Percentiles rank a stretch among this genome's conserved stretches.
Conservation (phyloP, 371 early-diverging fungal species). For the Haplosporangium sp. region DNA sequence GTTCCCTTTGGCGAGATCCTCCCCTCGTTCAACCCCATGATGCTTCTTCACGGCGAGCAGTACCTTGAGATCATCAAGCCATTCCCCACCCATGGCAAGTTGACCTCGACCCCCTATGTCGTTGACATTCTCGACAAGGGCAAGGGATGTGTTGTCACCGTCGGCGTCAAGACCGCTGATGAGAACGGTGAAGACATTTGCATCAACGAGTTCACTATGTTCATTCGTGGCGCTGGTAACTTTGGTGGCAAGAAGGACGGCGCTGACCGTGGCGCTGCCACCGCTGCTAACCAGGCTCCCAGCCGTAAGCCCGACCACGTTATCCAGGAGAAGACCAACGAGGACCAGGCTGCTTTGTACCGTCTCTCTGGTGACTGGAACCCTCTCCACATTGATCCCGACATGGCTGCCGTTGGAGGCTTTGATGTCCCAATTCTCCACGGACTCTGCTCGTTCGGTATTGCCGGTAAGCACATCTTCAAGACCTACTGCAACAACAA, state of each 20-base stretch:
- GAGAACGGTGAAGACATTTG: slow-evolving; percentile 80
- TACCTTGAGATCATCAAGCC: slow-evolving; percentile 67
- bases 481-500: slow-evolving; percentile 66
- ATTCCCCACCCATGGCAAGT: slow-evolving; percentile 67
- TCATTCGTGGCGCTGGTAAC: slow-evolving; percentile 93
- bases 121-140: slow-evolving; percentile 97
- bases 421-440: slow-evolving; percentile 74
- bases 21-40: slow-evolving; percentile 72
- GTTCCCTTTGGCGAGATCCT: slow-evolving; percentile 77
- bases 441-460: slow-evolving; percentile 74
- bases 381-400: slow-evolving; percentile 71
- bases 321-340: slow-evolving; percentile 55
- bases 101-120: slow-evolving; percentile 80
- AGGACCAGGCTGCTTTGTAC: slow-evolving; percentile 75
- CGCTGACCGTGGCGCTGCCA: slow-evolving; percentile 81
- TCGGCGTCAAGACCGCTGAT: slow-evolving; percentile 86
- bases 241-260: slow-evolving; percentile 88
- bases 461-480: slow-evolving; percentile 65
- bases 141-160: slow-evolving; percentile 88
- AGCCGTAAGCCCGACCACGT: slow-evolving; percentile 74
- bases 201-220: slow-evolving; percentile 91
- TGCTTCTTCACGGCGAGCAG: slow-evolving; percentile 80
- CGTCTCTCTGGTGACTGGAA: slow-evolving; percentile 78
- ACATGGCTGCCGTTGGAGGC: slow-evolving; percentile 67
- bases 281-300: slow-evolving; percentile 82